Base-by-base conservation (phyloP, 805 yeast species). In the Kodamaea kakaduensis region DNA sequence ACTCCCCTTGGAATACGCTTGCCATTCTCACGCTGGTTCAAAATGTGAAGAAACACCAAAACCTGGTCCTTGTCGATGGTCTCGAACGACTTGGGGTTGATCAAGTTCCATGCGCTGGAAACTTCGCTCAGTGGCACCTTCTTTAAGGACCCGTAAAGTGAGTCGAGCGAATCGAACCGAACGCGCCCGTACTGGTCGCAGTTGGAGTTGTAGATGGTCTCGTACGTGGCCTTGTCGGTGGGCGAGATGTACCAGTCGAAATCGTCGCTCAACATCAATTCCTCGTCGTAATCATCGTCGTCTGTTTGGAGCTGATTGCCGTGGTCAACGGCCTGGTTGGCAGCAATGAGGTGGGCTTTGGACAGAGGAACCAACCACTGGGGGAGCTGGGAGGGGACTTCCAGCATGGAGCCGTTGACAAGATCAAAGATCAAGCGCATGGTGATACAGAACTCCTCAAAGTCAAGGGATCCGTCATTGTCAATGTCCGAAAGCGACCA, bases 231-330 rank as follows among this genome's bases (percentile, higher is more conserved):
- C 52, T 80, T 78, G 51, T 93, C 97, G 7, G 79, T 73, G 15
- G 97, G 97, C 3, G 96, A 79, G 46, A 93, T 88, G 62, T 93
- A 93, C 98, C 98, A 93, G 56, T 89, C 96, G 53, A 93, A 86
- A 50, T 80, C 85, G 24, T 78, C 71, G 29, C 79, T 69, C 33
- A 77, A 60, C 19, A 71, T 56, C 15, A 77, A 75, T 25, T 79
- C 78, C 28, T 82, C 90, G 32, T 81, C 87, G 44, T 73, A 83
- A 36, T 76, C 78, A 41, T 61, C 68, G 37, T 51, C 54, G 18
- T 47, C 45, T 17, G 34, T 40, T 12, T 31, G 25, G 19, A 12
- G 25, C n/a, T 44, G 44, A 32, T 37, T 58, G 59, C 42, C 59
- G 32, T 42, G 52, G 45, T 45, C 49, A 32, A 79, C 67, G 9